Conservation (phyloP, 768 basidiomycete species). For the Crepidotus variabilis region DNA sequence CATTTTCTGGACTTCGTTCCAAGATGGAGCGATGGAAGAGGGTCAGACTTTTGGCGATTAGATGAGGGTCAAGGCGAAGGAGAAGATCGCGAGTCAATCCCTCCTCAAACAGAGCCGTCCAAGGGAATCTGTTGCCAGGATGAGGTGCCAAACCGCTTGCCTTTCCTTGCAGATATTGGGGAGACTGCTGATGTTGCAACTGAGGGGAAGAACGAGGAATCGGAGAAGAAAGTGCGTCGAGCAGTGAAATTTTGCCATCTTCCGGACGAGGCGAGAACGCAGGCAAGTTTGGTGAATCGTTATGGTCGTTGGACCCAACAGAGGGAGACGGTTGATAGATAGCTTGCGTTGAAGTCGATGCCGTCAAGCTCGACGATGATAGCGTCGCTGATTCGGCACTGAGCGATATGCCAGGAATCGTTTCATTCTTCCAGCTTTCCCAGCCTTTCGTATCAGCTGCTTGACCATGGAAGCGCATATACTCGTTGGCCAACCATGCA, state of each 20-base stretch:
- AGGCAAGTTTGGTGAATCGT: conserved; percentile 41
- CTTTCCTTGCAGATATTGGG: conserved; percentile 10
- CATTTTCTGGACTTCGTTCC: conserved; percentile 48
- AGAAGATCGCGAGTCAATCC: conserved; percentile 69
- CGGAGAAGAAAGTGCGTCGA: conserved; percentile 35
- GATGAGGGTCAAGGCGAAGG: conserved; percentile 53
- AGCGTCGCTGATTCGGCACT: conserved; percentile 16
- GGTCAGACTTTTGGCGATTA: conserved; percentile 62
- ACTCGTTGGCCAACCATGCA: conserved; percentile 63
- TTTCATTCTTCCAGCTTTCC: conserved; percentile 53
- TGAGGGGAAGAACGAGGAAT: conserved; percentile 15
- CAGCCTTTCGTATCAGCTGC: conserved; percentile 52
- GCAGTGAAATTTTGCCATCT: conserved; percentile 38
- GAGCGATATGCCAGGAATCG: conserved; percentile 39
- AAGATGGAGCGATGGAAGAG: conserved; percentile 55
- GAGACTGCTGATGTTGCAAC: conserved; percentile 23
- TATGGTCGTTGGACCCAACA: conserved; percentile 17
- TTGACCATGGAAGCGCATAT: conserved; percentile 52
- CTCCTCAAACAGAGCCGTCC: conserved; percentile 53
- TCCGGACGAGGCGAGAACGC: conserved; percentile 55
- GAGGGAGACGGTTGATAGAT: conserved; percentile 49
- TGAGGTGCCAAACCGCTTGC: conserved; percentile 9
- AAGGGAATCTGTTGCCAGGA: conserved; percentile 31
- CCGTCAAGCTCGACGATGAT: conserved; percentile 27
- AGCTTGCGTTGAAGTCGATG: conserved; percentile 49